A percentile compares a stretch with the other conserved stretches of the same genome.
Conservation (phyloP, 352 stramenopile genomes). For the Globisporangium parvum region DNA sequence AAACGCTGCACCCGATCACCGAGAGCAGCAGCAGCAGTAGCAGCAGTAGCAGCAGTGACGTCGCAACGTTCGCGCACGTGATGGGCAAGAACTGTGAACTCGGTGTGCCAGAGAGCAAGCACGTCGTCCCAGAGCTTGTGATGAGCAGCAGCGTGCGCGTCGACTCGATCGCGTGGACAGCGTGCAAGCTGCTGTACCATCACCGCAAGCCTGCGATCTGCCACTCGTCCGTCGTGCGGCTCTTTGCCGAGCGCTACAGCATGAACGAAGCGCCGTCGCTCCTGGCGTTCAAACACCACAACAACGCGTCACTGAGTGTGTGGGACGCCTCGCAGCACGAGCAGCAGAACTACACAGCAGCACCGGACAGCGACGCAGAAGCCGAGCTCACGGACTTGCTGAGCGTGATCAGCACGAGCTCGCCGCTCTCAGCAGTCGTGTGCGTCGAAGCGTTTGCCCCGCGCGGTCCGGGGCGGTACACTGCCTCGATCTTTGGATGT, state of each 20-base stretch:
- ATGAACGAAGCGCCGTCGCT: slow-evolving; percentile 12
- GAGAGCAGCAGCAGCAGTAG: background rate
- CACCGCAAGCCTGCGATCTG: slow-evolving; percentile 46
- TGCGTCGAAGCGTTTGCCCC: slow-evolving; percentile 47
- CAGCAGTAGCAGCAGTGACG: background rate
- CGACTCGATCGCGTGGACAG: slow-evolving; percentile 46
- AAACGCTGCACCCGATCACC: slow-evolving; percentile 20
- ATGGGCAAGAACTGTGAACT: slow-evolving; percentile 40
- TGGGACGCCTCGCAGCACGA: background rate
- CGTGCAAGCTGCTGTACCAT: slow-evolving; percentile 40
- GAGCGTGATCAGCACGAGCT: slow-evolving; percentile 51
- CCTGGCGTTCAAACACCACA: slow-evolving; percentile 1
- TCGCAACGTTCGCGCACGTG: slow-evolving; percentile 21
- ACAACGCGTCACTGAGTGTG: slow-evolving; percentile 1
- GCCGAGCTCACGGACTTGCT: slow-evolving; percentile 34
- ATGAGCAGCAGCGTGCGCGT: slow-evolving; percentile 34
- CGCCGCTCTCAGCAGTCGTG: slow-evolving; percentile 27
- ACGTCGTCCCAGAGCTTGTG: slow-evolving; percentile 27
- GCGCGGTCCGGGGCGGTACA: slow-evolving; percentile 19
- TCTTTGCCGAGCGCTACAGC: slow-evolving; percentile 36
- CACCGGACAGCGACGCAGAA: slow-evolving; percentile 31
- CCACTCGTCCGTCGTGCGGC: slow-evolving; percentile 36
- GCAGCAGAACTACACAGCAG: slow-evolving; percentile 9
- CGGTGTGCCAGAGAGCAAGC: slow-evolving; percentile 15
- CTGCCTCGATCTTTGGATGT: slow-evolving; percentile 27